phyloP scores from a whole-genome alignment of 139 green algal genomes.

The Pleodorina starrii region DNA sequence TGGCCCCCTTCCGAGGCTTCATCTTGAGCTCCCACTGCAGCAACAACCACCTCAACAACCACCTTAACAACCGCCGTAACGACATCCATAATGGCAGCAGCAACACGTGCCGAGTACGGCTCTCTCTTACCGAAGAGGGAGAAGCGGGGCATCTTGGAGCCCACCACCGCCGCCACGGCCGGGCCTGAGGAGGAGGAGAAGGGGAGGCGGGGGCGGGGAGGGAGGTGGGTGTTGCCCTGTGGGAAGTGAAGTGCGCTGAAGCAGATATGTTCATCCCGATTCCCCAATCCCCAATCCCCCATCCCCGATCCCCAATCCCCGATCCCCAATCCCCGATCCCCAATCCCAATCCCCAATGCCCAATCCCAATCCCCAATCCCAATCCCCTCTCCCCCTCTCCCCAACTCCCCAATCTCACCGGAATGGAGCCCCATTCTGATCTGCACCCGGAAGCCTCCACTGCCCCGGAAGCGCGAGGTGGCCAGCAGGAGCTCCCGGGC shows the following conservation, averaged over 20 bases:
- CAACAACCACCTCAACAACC: no score
- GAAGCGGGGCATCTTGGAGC: conserved; percentile 36
- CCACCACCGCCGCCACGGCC: conserved; percentile 16
- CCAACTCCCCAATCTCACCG: conserved; percentile 2
- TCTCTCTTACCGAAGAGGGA: conserved; percentile 30
- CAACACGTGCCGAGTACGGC: no score
- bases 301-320: not conserved
- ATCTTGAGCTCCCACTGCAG: no score
- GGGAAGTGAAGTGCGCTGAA: not conserved
- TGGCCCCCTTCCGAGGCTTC: no score
- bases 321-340: no score
- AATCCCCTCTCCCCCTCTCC: not conserved
- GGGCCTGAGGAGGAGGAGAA: not conserved
- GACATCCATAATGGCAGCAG: no score
- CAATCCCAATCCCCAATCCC: no score
- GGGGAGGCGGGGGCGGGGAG: not conserved
- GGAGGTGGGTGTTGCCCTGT: not conserved
- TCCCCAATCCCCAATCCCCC: not conserved
- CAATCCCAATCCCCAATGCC: no score
- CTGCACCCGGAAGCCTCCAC: conserved; percentile 17
- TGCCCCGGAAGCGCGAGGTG: conserved; percentile 14
- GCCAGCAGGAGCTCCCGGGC: conserved; percentile 29
- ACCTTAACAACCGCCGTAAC: no score
- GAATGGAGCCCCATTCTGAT: conserved; percentile 27
- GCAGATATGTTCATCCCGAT: not conserved